A percentile compares a stretch with the other conserved stretches of the same genome.
These are phyloP conservation scores for Picocystis salinarum DNA, from an alignment of 139 green algal species.

Conservation along the genomic window DNA sequence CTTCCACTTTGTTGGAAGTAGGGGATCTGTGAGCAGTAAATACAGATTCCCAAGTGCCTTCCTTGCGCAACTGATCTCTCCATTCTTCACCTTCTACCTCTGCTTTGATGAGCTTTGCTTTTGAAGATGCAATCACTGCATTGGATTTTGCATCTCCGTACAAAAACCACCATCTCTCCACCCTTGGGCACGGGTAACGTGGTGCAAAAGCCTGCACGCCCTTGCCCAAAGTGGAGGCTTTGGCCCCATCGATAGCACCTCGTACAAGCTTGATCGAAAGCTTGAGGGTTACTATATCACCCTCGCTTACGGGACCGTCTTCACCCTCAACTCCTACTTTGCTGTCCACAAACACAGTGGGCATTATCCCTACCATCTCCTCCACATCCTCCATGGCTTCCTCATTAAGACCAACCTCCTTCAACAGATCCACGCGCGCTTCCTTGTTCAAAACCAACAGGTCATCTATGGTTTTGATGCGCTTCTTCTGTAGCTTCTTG, in stretches of 20 bases:
- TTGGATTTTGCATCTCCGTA: not conserved
- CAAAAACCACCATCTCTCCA: slow-evolving; percentile 32
- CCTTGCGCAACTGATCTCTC: not conserved
- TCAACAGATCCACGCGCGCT: slow-evolving; percentile 19
- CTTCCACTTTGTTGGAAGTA: not conserved
- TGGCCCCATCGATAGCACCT: slow-evolving; percentile 25
- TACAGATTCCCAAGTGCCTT: not conserved
- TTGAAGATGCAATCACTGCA: not conserved
- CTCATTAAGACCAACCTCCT: slow-evolving; percentile 15
- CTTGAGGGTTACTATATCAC: slow-evolving; percentile 31
- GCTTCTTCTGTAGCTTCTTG: slow-evolving; percentile 35
- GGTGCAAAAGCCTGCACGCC: slow-evolving; percentile 43
- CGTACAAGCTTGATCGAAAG: not conserved
- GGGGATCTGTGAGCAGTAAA: not conserved
- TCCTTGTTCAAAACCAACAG: slow-evolving; percentile 23
- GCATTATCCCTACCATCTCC: slow-evolving; percentile 32
- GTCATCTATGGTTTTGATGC: slow-evolving; percentile 39
- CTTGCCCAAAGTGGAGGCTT: slow-evolving; percentile 5
- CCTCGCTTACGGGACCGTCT: slow-evolving; percentile 44
- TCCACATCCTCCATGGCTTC: slow-evolving; percentile 31
- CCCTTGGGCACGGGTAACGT: slow-evolving; percentile 25
- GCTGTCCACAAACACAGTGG: slow-evolving; percentile 17
- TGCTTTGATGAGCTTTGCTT: no score
- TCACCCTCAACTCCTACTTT: slow-evolving; percentile 34
- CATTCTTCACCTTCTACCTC: slow-evolving; percentile 1